phyloP scores from a whole-genome alignment of 768 basidiomycete genomes.

The Floccularia luteovirens region DNA sequence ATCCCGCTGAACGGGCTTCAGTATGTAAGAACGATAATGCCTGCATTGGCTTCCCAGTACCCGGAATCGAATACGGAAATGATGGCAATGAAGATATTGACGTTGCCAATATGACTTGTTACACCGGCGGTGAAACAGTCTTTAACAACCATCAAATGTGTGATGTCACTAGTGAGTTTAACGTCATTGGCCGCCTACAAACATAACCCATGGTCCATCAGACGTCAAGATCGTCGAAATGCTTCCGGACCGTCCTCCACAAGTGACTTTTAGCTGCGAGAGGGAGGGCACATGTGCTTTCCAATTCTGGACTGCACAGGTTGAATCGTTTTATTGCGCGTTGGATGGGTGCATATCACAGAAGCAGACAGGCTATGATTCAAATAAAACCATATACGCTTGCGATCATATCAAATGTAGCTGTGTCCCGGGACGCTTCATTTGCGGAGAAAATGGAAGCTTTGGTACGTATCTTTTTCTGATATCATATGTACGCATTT shows the following conservation, averaged over 20 bases:
- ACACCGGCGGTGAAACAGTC: constrained; percentile 89
- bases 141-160: constrained; percentile 97
- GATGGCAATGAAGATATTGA: constrained; percentile 9
- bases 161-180: constrained; percentile 87
- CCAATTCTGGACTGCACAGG: constrained; percentile 95
- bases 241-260: constrained; percentile 79
- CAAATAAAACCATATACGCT: constrained; percentile 67
- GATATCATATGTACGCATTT: neutral
- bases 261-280: constrained; percentile 95
- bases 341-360: constrained; percentile 62
- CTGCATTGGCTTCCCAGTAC: constrained; percentile 73
- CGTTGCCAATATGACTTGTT: constrained; percentile 71
- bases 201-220: constrained; percentile 17
- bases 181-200: no score
- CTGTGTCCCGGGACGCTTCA: constrained; percentile 90
- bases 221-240: constrained; percentile 96
- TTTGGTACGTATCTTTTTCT: constrained; percentile 53
- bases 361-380: constrained; percentile 41
- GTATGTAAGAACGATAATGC: constrained; percentile 82
- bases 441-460: constrained; percentile 94
- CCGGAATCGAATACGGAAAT: constrained; percentile 15
- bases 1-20: constrained; percentile 19
- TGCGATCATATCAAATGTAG: constrained; percentile 85
- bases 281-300: constrained; percentile 70
- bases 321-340: constrained; percentile 95